Evolutionary conservation across 768 basidiomycete genomes (phyloP).

Genomic region (Mycena crocata): DNA sequence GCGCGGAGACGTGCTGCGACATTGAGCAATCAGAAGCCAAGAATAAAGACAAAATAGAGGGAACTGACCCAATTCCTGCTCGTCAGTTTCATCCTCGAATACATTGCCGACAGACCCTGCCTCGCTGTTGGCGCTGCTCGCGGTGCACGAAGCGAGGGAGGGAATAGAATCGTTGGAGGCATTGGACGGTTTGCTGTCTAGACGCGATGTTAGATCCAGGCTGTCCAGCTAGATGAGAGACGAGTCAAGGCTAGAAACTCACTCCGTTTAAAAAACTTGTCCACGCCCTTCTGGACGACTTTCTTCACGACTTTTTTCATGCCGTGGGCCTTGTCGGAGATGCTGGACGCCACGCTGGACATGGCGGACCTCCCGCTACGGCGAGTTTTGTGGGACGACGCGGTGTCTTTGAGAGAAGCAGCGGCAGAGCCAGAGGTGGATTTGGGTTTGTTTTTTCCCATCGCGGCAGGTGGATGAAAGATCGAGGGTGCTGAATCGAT

Average conservation of each 20-base stretch:
- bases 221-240: not conserved
- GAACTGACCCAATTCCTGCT: not conserved
- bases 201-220: not conserved
- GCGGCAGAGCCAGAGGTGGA: no score
- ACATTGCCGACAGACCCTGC: not conserved
- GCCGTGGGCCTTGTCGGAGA: not conserved
- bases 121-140: not conserved
- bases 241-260: not conserved
- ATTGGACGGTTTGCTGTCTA: not conserved
- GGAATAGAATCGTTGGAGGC: not conserved
- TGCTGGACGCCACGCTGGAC: not conserved
- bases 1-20: not conserved
- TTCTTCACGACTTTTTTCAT: not conserved
- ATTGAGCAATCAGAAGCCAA: not conserved
- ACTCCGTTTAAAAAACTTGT: not conserved
- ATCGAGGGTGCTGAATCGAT: no score
- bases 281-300: not conserved
- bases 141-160: not conserved
- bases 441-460: no score
- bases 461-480: no score
- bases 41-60: not conserved
- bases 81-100: not conserved
- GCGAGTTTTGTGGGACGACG: no score
- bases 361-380: no score
- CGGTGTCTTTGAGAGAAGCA: no score